Conservation (phyloP, 2,329 filamentous ascomycete species). For the Pezicula radicicola region DNA sequence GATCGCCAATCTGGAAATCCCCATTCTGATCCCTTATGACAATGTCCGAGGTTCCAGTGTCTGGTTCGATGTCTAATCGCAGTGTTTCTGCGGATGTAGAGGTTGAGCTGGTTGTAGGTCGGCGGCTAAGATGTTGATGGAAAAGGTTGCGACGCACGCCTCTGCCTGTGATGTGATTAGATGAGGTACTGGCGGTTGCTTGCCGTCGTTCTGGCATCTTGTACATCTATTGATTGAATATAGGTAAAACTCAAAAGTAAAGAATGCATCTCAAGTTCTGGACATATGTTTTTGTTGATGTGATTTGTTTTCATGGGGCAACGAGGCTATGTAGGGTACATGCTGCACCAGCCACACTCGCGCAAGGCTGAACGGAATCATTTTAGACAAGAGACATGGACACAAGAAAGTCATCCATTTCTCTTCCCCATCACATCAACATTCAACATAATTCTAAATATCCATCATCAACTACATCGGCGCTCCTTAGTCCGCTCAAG, state of each 20-base stretch:
- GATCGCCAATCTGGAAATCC: constrained; percentile 58
- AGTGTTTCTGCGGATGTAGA: constrained; percentile 43
- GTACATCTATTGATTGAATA: not conserved
- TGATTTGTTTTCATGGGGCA: constrained; percentile 2
- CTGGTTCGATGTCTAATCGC: constrained; percentile 44
- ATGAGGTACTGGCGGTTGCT: constrained; percentile 13
- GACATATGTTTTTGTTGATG: not conserved
- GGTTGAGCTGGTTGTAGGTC: constrained; percentile 45
- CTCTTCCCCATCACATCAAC: not conserved
- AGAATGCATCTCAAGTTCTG: not conserved
- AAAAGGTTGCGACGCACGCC: constrained; percentile 54
- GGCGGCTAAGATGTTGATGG: constrained; percentile 55
- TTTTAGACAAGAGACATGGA: not conserved
- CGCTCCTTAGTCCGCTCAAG: not conserved
- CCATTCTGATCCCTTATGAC: constrained; percentile 61
- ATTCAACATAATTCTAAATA: not conserved
- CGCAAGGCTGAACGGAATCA: constrained; percentile 3
- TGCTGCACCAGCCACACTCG: not conserved
- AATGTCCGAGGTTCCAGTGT: constrained; percentile 48
- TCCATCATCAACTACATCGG: not conserved
- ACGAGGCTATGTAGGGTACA: not conserved
- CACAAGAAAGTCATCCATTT: not conserved
- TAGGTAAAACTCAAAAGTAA: not conserved
- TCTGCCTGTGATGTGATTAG: constrained; percentile 8
- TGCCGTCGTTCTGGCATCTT: constrained; percentile 26